Conservation (phyloP, 139 green algal species). For the Tetraselmis striata region DNA sequence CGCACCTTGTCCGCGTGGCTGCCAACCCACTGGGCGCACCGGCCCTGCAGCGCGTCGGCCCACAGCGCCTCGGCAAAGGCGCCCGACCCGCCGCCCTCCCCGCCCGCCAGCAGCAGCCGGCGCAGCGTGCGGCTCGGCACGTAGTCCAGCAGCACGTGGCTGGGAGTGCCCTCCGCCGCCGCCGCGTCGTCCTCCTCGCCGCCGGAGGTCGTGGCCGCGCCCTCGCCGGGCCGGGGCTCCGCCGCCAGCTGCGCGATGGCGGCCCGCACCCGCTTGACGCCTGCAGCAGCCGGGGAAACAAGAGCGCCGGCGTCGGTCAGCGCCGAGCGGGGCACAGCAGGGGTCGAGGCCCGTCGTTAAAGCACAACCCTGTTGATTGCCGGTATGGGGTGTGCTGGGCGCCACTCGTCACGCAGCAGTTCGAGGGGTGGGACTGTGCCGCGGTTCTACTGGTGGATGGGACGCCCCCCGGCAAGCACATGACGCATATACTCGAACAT, state of each 20-base stretch:
- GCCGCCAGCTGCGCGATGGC: background rate
- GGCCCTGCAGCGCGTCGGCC: constrained; percentile 33
- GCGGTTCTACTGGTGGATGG: too few species aligned
- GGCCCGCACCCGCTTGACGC: background rate
- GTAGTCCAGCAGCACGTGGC: constrained; percentile 46
- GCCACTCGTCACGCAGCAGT: too few species aligned
- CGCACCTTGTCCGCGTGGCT: constrained; percentile 64
- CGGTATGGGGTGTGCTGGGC: too few species aligned
- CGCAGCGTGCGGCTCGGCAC: constrained; percentile 49
- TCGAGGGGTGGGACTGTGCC: too few species aligned
- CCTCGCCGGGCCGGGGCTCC: background rate
- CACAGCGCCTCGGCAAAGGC: constrained; percentile 40
- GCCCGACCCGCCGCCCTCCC: constrained; percentile 8
- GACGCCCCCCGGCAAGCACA: too few species aligned
- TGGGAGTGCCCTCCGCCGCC: background rate
- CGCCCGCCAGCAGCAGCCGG: constrained; percentile 39
- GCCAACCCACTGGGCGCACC: constrained; percentile 38
- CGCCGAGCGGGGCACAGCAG: too few species aligned
- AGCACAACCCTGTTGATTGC: too few species aligned
- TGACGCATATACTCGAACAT: too few species aligned
- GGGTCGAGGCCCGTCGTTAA: too few species aligned
- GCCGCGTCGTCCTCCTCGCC: background rate
- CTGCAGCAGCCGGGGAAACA: too few species aligned
- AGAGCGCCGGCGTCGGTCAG: too few species aligned
- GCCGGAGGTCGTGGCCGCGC: background rate